phyloP scores from a whole-genome alignment of 495 filamentous ascomycete genomes.

The Aspergillus ostianus region DNA sequence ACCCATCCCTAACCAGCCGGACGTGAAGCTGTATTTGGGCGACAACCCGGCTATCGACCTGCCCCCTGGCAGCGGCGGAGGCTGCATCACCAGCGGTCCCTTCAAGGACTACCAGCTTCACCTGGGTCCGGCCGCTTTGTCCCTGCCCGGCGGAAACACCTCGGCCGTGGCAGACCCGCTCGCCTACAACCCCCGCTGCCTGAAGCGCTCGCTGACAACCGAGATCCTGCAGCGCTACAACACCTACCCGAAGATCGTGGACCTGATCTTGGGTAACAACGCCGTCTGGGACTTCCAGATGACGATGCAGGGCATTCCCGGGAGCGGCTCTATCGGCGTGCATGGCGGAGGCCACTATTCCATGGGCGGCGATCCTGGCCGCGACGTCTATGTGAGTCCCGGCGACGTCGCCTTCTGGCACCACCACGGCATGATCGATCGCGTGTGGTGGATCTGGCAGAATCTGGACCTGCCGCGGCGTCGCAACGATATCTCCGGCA shows the following conservation, averaged over 20 bases:
- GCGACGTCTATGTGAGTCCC: constrained; percentile 58
- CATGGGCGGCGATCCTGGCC: constrained; percentile 60
- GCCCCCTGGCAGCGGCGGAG: constrained; percentile 57
- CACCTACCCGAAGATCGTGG: constrained; percentile 48
- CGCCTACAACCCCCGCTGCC: constrained; percentile 61
- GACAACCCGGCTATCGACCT: constrained; percentile 28
- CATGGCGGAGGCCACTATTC: constrained; percentile 65
- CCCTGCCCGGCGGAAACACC: constrained; percentile 24
- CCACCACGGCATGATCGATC: constrained; percentile 70
- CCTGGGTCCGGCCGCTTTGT: constrained; percentile 50
- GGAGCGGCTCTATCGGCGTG: constrained; percentile 49
- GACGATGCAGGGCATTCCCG: constrained; percentile 50
- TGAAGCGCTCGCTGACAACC: constrained; percentile 62
- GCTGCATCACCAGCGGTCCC: constrained; percentile 61
- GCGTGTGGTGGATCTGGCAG: constrained; percentile 72
- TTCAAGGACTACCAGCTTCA: constrained; percentile 51
- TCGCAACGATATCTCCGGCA: constrained; percentile 48
- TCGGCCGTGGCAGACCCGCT: constrained; percentile 22
- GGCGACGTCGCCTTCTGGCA: constrained; percentile 68
- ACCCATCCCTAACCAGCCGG: constrained; percentile 34
- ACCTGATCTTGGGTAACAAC: constrained; percentile 43
- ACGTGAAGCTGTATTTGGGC: constrained; percentile 20
- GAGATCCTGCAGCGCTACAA: constrained; percentile 43
- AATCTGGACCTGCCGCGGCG: constrained; percentile 49
- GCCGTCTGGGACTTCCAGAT: constrained; percentile 53